Evolutionary conservation across 306 rosid species (phyloP), one percentile per base, ranked within the genome.

Genomic region (Mimosa pudica): DNA sequence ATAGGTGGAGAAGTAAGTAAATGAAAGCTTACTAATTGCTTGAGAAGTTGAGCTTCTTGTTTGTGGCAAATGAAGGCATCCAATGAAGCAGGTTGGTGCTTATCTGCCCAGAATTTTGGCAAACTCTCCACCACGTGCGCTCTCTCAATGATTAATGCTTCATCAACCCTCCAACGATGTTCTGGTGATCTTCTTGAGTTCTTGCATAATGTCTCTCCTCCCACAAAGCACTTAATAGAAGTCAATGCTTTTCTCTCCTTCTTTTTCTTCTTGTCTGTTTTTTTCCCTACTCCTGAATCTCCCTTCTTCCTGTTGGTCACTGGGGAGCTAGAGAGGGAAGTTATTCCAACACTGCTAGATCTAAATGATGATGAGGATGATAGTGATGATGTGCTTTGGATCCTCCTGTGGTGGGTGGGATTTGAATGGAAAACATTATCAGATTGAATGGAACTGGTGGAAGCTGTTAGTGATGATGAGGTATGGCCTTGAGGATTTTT

Each of bases 31-130:
- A 91, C 98, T 64, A 94, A 76, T 80, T 89, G 86, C 84, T 86
- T 85, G 72, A 92, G 95, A 87, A 87, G 78, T 75, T 84, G 89
- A 81, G 97, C 94, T 84, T 91, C 89, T 81, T 84, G 89, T 67
- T 78, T 83, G 81, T 92, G 94, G 89, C 88, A 90, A 73, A 83
- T 83, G 88, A 94, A 94, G 78, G 90, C 93, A 82, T 80, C 55
- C 74, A 92, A 80, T 6, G 95, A 94, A 71, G 78, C 86, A 6
- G 97, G 95, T 61, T 74, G 86, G 73, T 94, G 81, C 83, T 87
- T 89, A 87, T 94, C 98, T 10, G 92, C 97, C 98, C 94, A 92
- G 67, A 94, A 91, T 58, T 86, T 89, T 48, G 85, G 86, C 4
- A 94, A 78, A 65, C 75, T 86, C 84, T 94, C 89, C 49, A 83